Evolutionary conservation across 2,329 filamentous ascomycete species (phyloP).

Genomic region (Exophiala aquamarina): DNA sequence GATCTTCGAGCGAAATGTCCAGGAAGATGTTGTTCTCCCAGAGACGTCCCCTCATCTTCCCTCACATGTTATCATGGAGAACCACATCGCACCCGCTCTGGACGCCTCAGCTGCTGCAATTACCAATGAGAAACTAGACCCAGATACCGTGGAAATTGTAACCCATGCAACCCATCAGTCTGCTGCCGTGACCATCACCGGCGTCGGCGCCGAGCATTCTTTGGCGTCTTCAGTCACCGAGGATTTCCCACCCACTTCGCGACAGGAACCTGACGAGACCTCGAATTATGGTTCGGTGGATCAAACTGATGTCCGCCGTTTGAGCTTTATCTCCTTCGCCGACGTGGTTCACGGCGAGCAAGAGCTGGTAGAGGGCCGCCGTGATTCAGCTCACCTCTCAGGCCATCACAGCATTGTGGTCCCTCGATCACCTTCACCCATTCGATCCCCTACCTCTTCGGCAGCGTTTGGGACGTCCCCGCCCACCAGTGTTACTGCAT

Average conservation of each 20-base stretch:
- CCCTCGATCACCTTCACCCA: slow-evolving; percentile 71
- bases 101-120: slow-evolving; percentile 91
- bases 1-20: slow-evolving; percentile 94
- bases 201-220: slow-evolving; percentile 40
- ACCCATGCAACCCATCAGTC: slow-evolving; percentile 83
- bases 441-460: slow-evolving; percentile 75
- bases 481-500: slow-evolving; percentile 72
- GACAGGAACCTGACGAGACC: slow-evolving; percentile 56
- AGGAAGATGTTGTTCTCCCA: slow-evolving; percentile 68
- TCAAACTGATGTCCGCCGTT: slow-evolving; percentile 71
- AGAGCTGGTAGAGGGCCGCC: slow-evolving; percentile 38
- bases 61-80: slow-evolving; percentile 88
- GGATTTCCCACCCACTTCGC: slow-evolving; percentile 55
- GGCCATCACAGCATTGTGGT: slow-evolving; percentile 26
- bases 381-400: slow-evolving; percentile 64
- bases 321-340: slow-evolving; percentile 96
- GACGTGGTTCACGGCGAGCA: slow-evolving; percentile 81
- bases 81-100: slow-evolving; percentile 86
- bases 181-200: slow-evolving; percentile 66
- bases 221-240: slow-evolving; percentile 43
- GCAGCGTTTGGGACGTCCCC: slow-evolving; percentile 69
- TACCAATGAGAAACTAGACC: slow-evolving; percentile 79
- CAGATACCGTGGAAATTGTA: slow-evolving; percentile 88
- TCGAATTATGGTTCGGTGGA: slow-evolving; percentile 79
- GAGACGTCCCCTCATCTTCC: slow-evolving; percentile 85